phyloP scores from a whole-genome alignment of 1,139 yeast genomes.

The Blastobotrys indianensis region DNA sequence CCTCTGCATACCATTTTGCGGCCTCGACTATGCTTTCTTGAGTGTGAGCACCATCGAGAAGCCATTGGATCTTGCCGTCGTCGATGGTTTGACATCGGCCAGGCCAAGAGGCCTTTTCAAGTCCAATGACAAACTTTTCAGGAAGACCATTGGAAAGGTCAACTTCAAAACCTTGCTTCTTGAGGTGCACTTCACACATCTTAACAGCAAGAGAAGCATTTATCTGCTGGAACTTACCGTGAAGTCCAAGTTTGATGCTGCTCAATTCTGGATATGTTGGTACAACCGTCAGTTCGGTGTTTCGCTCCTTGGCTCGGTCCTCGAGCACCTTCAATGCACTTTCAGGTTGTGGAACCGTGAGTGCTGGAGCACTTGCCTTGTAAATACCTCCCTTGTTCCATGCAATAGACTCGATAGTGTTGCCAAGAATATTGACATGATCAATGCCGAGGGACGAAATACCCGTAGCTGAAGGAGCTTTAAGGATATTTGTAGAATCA shows the following conservation, averaged over 20 bases:
- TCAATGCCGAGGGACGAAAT: slow-evolving; percentile 86
- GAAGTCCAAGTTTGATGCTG: slow-evolving; percentile 60
- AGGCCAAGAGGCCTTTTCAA: slow-evolving; percentile 74
- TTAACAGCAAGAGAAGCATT: slow-evolving; percentile 87
- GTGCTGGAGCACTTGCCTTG: slow-evolving; percentile 62
- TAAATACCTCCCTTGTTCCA: slow-evolving; percentile 97
- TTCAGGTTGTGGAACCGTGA: slow-evolving; percentile 55
- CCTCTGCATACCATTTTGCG: slow-evolving; percentile 64
- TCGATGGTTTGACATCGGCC: slow-evolving; percentile 83
- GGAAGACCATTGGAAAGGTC: slow-evolving; percentile 44
- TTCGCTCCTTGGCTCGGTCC: slow-evolving; percentile 64
- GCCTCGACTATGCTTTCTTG: slow-evolving; percentile 78
- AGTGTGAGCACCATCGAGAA: slow-evolving; percentile 94
- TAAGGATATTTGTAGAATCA: slow-evolving; percentile 88
- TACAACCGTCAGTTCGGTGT: slow-evolving; percentile 47
- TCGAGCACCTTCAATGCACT: slow-evolving; percentile 42
- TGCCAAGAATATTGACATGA: slow-evolving; percentile 83
- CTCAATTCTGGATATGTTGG: slow-evolving; percentile 37
- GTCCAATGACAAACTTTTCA: slow-evolving; percentile 53
- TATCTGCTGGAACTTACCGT: slow-evolving; percentile 76
- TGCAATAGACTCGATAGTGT: slow-evolving; percentile 82
- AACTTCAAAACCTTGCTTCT: slow-evolving; percentile 38
- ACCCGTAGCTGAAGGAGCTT: slow-evolving; percentile 78
- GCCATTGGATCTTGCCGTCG: slow-evolving; percentile 58
- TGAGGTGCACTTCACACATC: slow-evolving; percentile 61